A percentile compares a stretch with the other conserved stretches of the same genome.
Conservation (phyloP, 2,329 filamentous ascomycete genomes). For the Mariannaea sp. region DNA sequence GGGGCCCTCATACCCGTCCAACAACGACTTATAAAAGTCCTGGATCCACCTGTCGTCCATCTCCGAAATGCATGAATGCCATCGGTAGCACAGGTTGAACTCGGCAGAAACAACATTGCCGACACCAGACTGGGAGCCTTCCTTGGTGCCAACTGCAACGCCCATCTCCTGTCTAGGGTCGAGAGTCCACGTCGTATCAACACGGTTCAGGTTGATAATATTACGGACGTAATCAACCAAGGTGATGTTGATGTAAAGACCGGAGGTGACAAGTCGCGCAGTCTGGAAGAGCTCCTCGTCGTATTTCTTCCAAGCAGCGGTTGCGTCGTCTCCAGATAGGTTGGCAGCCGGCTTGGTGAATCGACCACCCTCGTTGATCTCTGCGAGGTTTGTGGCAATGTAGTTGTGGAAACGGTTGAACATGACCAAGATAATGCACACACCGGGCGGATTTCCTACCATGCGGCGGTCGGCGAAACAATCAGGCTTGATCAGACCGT, state of each 20-base stretch:
- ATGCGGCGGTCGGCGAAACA: conserved; percentile 73
- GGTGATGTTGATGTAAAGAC: conserved; percentile 79
- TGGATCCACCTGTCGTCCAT: conserved; percentile 83
- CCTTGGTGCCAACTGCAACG: conserved; percentile 55
- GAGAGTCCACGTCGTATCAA: conserved; percentile 78
- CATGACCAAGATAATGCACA: conserved; percentile 75
- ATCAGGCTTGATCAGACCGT: conserved; percentile 75
- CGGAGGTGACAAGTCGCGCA: conserved; percentile 73
- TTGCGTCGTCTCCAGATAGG: conserved; percentile 54
- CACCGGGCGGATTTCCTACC: conserved; percentile 72
- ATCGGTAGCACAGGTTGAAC: conserved; percentile 87
- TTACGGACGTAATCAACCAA: conserved; percentile 79
- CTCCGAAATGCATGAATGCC: conserved; percentile 78
- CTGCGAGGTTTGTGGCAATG: conserved; percentile 75
- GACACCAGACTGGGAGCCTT: conserved; percentile 69
- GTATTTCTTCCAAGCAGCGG: conserved; percentile 66
- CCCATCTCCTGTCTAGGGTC: conserved; percentile 75
- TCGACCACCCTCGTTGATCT: conserved; percentile 83
- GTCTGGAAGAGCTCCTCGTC: conserved; percentile 83
- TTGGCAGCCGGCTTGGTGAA: conserved; percentile 68
- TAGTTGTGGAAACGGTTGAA: conserved; percentile 88
- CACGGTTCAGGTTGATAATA: conserved; percentile 64
- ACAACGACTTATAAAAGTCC: conserved; percentile 66
- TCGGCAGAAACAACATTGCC: conserved; percentile 86
- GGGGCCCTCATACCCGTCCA: conserved; percentile 58